Percentiles rank a stretch among this genome's conserved stretches.
phyloP scores from a whole-genome alignment of 139 green algal genomes.

The Micractinium sp. region DNA sequence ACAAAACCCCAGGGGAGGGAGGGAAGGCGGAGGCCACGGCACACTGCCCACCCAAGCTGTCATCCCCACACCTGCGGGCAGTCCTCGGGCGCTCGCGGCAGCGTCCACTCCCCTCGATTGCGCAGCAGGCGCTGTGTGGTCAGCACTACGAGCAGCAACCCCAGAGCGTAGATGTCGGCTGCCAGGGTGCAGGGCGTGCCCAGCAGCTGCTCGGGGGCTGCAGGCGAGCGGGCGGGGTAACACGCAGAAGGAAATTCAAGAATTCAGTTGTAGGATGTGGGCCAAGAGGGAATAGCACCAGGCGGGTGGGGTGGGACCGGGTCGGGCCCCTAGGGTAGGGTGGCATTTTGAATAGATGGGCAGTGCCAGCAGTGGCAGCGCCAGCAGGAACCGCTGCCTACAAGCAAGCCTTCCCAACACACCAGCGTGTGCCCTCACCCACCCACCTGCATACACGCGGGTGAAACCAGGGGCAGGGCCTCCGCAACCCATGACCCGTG shows the following conservation, averaged over 20 bases:
- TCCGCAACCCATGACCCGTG: not conserved
- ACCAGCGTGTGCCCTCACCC: not conserved
- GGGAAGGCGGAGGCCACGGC: too few relatives aligned
- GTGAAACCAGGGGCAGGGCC: not conserved
- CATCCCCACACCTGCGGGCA: not conserved
- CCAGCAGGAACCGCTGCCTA: too few relatives aligned
- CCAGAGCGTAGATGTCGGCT: not conserved
- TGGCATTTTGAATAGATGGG: too few relatives aligned
- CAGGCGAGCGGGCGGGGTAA: too few relatives aligned
- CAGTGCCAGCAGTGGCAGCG: not conserved
- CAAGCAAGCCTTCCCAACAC: too few relatives aligned
- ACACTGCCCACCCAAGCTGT: too few relatives aligned
- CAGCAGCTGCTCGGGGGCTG: slow-evolving; percentile 16
- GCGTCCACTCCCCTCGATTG: not conserved
- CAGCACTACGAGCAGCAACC: not conserved
- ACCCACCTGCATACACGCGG: not conserved
- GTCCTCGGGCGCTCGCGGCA: not conserved
- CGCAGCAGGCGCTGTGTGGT: not conserved
- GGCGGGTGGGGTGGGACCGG: too few relatives aligned
- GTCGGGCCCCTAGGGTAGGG: too few relatives aligned
- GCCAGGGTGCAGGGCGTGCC: not conserved
- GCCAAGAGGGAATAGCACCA: too few relatives aligned
- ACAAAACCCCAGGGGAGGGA: too few relatives aligned
- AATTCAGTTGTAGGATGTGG: too few relatives aligned
- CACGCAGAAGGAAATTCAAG: too few relatives aligned